These are phyloP conservation scores for Alternaria sp. DNA, from an alignment of 2,329 filamentous ascomycete species.

Conservation along the genomic window DNA sequence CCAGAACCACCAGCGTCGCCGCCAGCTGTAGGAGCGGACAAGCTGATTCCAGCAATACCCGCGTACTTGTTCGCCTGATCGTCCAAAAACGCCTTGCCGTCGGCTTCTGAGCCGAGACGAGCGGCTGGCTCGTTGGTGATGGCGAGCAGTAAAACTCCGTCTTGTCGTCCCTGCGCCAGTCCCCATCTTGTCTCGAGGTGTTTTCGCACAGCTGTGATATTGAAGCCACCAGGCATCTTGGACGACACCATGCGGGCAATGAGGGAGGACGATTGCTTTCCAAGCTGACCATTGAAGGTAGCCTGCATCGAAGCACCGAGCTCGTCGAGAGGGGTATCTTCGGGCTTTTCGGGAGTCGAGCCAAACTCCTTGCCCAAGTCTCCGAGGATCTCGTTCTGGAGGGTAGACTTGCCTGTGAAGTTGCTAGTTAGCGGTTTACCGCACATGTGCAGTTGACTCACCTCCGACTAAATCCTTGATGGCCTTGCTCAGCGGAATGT, in stretches of 20 bases:
- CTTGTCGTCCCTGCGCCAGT: constrained; percentile 83
- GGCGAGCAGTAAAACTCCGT: constrained; percentile 85
- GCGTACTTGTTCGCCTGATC: constrained; percentile 91
- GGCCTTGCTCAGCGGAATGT: constrained; percentile 92
- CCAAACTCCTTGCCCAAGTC: constrained; percentile 98
- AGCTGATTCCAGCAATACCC: constrained; percentile 78
- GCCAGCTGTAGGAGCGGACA: constrained; percentile 75
- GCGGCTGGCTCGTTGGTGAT: constrained; percentile 91
- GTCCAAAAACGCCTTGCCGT: constrained; percentile 93
- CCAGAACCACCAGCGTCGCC: constrained; percentile 75
- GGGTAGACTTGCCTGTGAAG: constrained; percentile 85
- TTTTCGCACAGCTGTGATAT: constrained; percentile 94
- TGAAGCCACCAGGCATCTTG: constrained; percentile 99
- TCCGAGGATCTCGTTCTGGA: constrained; percentile 98
- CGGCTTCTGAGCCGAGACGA: constrained; percentile 85
- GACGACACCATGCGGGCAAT: constrained; percentile 95
- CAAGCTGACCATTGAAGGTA: constrained; percentile 98
- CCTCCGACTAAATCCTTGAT: constrained; percentile 99
- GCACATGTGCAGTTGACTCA: constrained; percentile 59
- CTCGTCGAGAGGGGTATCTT: constrained; percentile 96
- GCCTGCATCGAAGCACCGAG: constrained; percentile 94
- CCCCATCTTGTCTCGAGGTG: constrained; percentile 96
- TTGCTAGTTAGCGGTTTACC: constrained; percentile 27
- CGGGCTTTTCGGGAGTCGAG: constrained; percentile 96
- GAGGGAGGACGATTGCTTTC: constrained; percentile 93